A percentile compares a stretch with the other conserved stretches of the same genome.
phyloP scores from a whole-genome alignment of 2,329 filamentous ascomycete genomes.

The Claviceps sp. region DNA sequence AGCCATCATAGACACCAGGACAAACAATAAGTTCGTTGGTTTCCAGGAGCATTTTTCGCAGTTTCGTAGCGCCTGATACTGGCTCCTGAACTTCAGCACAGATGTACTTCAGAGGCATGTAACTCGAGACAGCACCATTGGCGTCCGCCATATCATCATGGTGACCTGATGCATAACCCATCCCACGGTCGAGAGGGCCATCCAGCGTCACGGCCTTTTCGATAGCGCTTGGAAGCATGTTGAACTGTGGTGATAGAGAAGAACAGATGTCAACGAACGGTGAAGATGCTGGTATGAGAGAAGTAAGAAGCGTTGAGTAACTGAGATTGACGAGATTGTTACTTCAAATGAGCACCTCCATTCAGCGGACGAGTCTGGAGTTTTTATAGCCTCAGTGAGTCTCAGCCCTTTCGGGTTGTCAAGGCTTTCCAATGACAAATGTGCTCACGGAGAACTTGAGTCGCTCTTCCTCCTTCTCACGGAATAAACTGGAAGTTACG shows the following conservation, averaged over 20 bases:
- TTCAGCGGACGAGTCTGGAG: background rate
- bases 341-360: background rate
- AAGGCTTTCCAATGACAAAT: background rate
- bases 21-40: slow-evolving; percentile 37
- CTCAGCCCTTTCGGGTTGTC: background rate
- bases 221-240: slow-evolving; percentile 6
- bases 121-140: background rate
- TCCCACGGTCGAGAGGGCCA: slow-evolving; percentile 3
- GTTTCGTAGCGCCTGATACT: slow-evolving; percentile 18
- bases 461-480: background rate
- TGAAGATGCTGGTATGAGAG: background rate
- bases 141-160: background rate
- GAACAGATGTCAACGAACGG: background rate
- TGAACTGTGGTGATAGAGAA: background rate
- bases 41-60: slow-evolving; percentile 27
- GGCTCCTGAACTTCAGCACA: slow-evolving; percentile 7
- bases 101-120: slow-evolving; percentile 6
- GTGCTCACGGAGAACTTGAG: background rate
- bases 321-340: background rate
- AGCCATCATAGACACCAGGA: slow-evolving; percentile 56
- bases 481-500: background rate
- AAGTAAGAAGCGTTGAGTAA: background rate
- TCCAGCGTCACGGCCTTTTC: slow-evolving; percentile 4
- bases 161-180: slow-evolving; percentile 2
- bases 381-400: background rate